Conservation (phyloP, 75 land plant genomes). For the Selaginella tamariscina region DNA sequence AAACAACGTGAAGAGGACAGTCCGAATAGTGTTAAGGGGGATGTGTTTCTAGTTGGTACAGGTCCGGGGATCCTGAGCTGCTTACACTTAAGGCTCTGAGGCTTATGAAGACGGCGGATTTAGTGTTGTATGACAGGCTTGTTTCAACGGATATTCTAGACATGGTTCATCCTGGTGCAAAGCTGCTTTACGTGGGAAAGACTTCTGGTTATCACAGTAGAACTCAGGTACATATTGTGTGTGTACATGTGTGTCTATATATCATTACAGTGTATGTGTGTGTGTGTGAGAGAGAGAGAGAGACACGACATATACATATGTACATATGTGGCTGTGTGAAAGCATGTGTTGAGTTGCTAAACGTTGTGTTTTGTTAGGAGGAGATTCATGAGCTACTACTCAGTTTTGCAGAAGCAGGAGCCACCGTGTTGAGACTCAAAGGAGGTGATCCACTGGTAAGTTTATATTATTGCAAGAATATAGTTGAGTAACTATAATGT, state of each 20-base stretch:
- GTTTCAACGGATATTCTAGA: constrained; percentile 75
- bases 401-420: constrained; percentile 94
- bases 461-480: background rate
- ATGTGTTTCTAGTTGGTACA: constrained; percentile 86
- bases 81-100: constrained; percentile 78
- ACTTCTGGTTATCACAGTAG: constrained; percentile 97
- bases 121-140: constrained; percentile 80
- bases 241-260: background rate
- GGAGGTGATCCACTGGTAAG: constrained; percentile 97
- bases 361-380: constrained; percentile 32
- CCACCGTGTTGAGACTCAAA: constrained; percentile 87
- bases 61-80: constrained; percentile 95
- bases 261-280: background rate
- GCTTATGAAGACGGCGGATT: constrained; percentile 63
- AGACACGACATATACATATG: too few relatives aligned
- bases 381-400: constrained; percentile 93
- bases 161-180: constrained; percentile 50
- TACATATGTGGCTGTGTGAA: background rate
- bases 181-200: constrained; percentile 86
- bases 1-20: constrained; percentile 23
- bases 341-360: background rate
- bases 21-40: constrained; percentile 32
- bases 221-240: constrained; percentile 51
- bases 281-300: too few relatives aligned
- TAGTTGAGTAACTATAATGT: too few relatives aligned